phyloP scores from a whole-genome alignment of 2,329 filamentous ascomycete genomes.

The Nothomitra cinnamomea region DNA sequence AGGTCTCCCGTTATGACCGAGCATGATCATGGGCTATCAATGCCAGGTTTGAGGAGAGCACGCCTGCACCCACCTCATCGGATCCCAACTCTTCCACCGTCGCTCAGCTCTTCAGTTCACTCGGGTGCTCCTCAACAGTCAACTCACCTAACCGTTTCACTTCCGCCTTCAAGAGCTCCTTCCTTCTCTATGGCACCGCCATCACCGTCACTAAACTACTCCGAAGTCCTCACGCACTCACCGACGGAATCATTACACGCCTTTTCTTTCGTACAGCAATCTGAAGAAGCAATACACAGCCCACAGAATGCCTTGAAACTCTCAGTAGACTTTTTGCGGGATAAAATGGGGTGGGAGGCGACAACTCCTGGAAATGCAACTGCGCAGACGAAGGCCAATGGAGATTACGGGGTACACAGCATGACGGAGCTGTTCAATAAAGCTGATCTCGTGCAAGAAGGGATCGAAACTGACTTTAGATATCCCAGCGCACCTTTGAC shows the following conservation, averaged over 20 bases:
- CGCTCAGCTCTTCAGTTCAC: constrained; percentile 44
- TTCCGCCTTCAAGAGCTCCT: constrained; percentile 36
- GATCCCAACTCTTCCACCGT: constrained; percentile 45
- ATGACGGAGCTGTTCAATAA: constrained; percentile 79
- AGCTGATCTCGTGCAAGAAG: constrained; percentile 47
- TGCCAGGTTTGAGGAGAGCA: constrained; percentile 81
- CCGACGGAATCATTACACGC: constrained; percentile 93
- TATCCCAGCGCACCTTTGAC: constrained; percentile 48
- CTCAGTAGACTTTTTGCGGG: constrained; percentile 91
- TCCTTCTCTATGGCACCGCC: constrained; percentile 43
- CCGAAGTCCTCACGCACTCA: constrained; percentile 82
- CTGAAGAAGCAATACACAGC: constrained; percentile 78
- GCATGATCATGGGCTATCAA: constrained; percentile 72
- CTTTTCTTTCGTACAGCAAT: constrained; percentile 93
- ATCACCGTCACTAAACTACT: constrained; percentile 53
- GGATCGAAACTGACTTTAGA: background rate
- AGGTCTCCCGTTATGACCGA: constrained; percentile 72
- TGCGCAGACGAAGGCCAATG: constrained; percentile 65
- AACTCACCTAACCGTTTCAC: constrained; percentile 51
- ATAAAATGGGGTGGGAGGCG: constrained; percentile 68
- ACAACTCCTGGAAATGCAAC: constrained; percentile 60
- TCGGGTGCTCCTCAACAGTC: constrained; percentile 44
- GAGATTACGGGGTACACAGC: constrained; percentile 73
- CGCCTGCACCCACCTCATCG: constrained; percentile 63
- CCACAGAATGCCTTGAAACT: constrained; percentile 86